Evolutionary conservation across 2,329 filamentous ascomycete species (phyloP), one percentile per base, ranked within the genome.

Genomic region (Stemphylium lycopersici): DNA sequence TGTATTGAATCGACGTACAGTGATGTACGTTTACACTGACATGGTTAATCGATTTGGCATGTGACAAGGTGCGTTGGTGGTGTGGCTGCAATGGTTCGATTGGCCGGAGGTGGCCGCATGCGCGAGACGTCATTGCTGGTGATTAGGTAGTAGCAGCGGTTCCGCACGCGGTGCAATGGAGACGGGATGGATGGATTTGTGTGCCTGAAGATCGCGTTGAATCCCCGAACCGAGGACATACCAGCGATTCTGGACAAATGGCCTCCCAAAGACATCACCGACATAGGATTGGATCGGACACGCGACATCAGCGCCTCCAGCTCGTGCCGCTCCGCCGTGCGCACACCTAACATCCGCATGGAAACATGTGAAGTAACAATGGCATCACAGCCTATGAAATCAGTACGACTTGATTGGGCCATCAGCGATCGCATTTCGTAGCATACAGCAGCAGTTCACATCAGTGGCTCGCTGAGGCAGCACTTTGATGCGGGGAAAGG

Each of bases 401-500:
- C 32, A 56, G 48, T 31, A 43, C 18, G 0, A 33, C 37, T 52
- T 62, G 55, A 67, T 66, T 67, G 65, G 65, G 33, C 36, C 31
- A 39, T 32, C 24, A 24, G 31, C 55, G n/a, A 41, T 57, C 42
- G 53, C 34, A 56, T 46, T 31, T 29, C 15, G 47, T 54, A 37
- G 37, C 37, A 48, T 53, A 48, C 18, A 55, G 46, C 48, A 48
- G 48, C 52, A 41, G 16, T 55, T 36, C 43, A 41, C 37, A 42
- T 57, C 61, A 62, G 60, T 61, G 59, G 54, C 57, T 60, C 51
- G 32, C 32, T 50, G 48, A 44, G 59, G 55, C 56, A 65, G 58
- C 56, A 58, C 54, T 62, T 55, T 51, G 53, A 65, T 65, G 65
- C 65, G 64, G 63, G 64, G 61, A 61, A 64, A 58, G 32, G 57